These are phyloP conservation scores for Colletotrichum musae DNA, from an alignment of 2,329 filamentous ascomycete species.

Conservation along the genomic window DNA sequence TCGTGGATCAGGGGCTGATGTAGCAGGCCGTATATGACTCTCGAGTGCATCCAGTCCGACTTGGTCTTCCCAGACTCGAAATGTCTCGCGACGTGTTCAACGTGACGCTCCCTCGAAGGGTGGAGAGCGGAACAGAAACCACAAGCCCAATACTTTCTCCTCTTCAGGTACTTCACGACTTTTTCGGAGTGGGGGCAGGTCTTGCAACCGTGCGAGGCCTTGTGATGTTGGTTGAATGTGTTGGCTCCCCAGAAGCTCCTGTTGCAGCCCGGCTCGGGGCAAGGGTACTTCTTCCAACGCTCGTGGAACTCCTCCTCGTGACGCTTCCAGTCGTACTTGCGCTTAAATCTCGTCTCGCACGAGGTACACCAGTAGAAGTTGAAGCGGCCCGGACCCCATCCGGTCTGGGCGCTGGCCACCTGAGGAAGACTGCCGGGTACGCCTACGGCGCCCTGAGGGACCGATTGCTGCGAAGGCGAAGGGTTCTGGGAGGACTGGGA, in stretches of 20 bases:
- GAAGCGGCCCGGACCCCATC: conserved; percentile 43
- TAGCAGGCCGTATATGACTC: conserved; percentile 77
- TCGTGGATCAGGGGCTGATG: conserved; percentile 74
- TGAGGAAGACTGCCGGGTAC: conserved; percentile 35
- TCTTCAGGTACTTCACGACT: conserved; percentile 73
- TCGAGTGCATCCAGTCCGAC: conserved; percentile 78
- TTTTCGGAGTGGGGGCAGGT: conserved; percentile 76
- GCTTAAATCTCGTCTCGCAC: conserved; percentile 76
- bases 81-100: conserved; percentile 78
- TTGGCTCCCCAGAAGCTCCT: conserved; percentile 78
- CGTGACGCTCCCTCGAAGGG: conserved; percentile 75
- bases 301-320: conserved; percentile 80
- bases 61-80: conserved; percentile 76
- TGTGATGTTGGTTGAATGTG: conserved; percentile 78
- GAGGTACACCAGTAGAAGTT: conserved; percentile 71
- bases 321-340: conserved; percentile 79
- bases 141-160: conserved; percentile 78
- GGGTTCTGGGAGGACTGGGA: conserved; percentile 57
- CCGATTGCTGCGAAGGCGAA: conserved; percentile 50
- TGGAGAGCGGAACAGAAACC: conserved; percentile 77
- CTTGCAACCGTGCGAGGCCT: conserved; percentile 75
- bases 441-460: conserved; percentile 43
- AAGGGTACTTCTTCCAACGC: conserved; percentile 77
- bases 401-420: conserved; percentile 42
- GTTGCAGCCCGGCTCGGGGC: conserved; percentile 74